phyloP scores from a whole-genome alignment of 768 basidiomycete genomes.

The Leccinum disarticulatum region DNA sequence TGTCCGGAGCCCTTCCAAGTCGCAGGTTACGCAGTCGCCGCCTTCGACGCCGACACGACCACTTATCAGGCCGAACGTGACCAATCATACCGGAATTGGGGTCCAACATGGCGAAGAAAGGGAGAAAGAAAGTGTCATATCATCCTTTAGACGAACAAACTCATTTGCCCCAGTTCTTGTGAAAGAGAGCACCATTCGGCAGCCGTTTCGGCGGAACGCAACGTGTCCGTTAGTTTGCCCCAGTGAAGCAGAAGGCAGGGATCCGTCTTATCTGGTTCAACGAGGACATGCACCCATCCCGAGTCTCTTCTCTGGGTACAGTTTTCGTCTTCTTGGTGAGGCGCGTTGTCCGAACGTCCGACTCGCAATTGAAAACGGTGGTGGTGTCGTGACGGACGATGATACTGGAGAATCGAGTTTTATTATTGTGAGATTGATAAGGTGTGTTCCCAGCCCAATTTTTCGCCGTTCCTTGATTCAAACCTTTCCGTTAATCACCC shows the following conservation, averaged over 20 bases:
- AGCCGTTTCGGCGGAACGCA: slow-evolving; percentile 48
- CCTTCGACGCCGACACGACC: slow-evolving; percentile 19
- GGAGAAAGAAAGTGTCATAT: slow-evolving; percentile 45
- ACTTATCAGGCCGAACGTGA: slow-evolving; percentile 1
- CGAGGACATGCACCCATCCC: slow-evolving; percentile 1
- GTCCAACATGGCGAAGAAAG: slow-evolving; percentile 12
- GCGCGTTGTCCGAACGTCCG: slow-evolving; percentile 58
- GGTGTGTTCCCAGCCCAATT: slow-evolving; percentile 41
- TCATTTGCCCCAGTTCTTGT: slow-evolving; percentile 54
- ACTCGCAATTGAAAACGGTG: slow-evolving; percentile 62
- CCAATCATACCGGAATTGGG: neutral
- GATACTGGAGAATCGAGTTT: slow-evolving; percentile 59
- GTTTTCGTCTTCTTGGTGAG: slow-evolving; percentile 65
- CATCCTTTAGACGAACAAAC: slow-evolving; percentile 59
- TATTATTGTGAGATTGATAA: slow-evolving; percentile 70
- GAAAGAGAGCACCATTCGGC: slow-evolving; percentile 30
- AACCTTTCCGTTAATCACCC: neutral
- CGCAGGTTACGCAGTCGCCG: slow-evolving; percentile 25
- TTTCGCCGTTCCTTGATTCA: neutral
- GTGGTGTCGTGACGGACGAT: slow-evolving; percentile 42
- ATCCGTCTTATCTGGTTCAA: neutral
- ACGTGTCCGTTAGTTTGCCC: slow-evolving; percentile 22
- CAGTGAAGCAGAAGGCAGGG: slow-evolving; percentile 21
- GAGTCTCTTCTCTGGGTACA: slow-evolving; percentile 53
- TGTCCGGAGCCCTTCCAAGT: slow-evolving; percentile 59